phyloP scores from a whole-genome alignment of 1,139 yeast genomes.

The Candida pseudoviswanathii region DNA sequence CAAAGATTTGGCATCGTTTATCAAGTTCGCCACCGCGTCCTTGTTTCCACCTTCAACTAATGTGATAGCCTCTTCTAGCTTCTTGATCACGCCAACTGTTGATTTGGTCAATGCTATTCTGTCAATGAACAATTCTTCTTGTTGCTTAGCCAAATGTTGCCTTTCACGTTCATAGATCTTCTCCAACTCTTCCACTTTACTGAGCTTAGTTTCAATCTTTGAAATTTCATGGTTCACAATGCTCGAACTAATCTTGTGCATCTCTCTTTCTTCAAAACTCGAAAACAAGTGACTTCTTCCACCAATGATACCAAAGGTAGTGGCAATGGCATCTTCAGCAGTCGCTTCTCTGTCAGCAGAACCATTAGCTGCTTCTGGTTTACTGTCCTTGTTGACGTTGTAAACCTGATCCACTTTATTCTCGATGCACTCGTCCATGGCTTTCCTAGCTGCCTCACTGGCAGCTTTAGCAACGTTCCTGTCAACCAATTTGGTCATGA shows the following conservation, averaged over 20 bases:
- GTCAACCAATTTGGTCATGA: conserved; percentile 83
- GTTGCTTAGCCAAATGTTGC: conserved; percentile 69
- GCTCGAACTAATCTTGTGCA: conserved; percentile 58
- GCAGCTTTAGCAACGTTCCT: conserved; percentile 87
- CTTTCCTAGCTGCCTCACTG: conserved; percentile 62
- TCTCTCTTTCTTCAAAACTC: conserved; percentile 77
- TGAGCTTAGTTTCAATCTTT: conserved; percentile 75
- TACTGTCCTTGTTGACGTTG: conserved; percentile 22
- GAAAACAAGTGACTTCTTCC: conserved; percentile 85
- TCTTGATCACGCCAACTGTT: conserved; percentile 52
- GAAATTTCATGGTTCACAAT: conserved; percentile 73
- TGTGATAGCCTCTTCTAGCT: conserved; percentile 47
- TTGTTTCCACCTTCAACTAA: conserved; percentile 26
- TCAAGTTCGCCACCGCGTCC: conserved; percentile 25
- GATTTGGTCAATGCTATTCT: conserved; percentile 71
- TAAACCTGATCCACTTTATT: conserved; percentile 36
- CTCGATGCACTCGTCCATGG: conserved; percentile 51
- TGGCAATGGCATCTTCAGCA: conserved; percentile 30
- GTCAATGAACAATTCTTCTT: conserved; percentile 80
- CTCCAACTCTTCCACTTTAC: conserved; percentile 72
- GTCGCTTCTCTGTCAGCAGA: conserved; percentile 29
- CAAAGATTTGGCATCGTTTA: conserved; percentile 52
- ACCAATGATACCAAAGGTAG: conserved; percentile 69
- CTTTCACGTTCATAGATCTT: conserved; percentile 78
- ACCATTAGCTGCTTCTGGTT: conserved; percentile 25